Evolutionary conservation across 768 basidiomycete species (phyloP).

Genomic region (Tubosaeta sp.): DNA sequence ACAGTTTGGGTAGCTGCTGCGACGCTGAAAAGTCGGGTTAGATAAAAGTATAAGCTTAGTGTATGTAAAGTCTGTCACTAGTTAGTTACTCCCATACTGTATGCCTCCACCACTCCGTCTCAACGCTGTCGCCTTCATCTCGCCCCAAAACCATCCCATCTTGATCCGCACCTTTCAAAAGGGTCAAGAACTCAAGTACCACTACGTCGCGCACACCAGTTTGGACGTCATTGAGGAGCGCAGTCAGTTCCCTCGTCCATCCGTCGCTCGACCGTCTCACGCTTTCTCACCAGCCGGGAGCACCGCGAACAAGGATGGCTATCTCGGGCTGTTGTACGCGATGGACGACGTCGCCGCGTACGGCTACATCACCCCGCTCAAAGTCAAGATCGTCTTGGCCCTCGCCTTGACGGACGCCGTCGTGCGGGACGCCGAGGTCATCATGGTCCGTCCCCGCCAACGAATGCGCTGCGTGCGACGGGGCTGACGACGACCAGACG

Average conservation of each 20-base stretch:
- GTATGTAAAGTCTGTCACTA: neutral
- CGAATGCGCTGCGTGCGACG: neutral
- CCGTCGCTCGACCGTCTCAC: neutral
- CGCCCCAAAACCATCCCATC: slow-evolving; percentile 74
- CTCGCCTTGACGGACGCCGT: slow-evolving; percentile 78
- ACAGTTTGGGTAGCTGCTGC: slow-evolving; percentile 4
- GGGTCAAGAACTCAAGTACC: slow-evolving; percentile 70
- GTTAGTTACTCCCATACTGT: neutral
- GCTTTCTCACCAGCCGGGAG: slow-evolving; percentile 22
- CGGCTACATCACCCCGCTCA: slow-evolving; percentile 85
- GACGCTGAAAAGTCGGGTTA: slow-evolving; percentile 5
- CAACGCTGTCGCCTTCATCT: slow-evolving; percentile 83
- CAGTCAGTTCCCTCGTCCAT: slow-evolving; percentile 45
- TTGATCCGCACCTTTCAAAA: slow-evolving; percentile 69
- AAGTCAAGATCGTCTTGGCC: slow-evolving; percentile 81
- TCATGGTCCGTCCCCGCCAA: slow-evolving; percentile 47
- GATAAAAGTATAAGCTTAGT: neutral
- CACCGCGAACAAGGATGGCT: slow-evolving; percentile 68
- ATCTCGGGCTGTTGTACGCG: slow-evolving; percentile 81
- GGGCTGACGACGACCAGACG: slow-evolving; percentile 45
- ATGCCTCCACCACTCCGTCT: slow-evolving; percentile 66
- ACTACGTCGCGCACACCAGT: slow-evolving; percentile 88
- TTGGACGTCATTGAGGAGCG: slow-evolving; percentile 91
- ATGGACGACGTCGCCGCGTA: slow-evolving; percentile 93
- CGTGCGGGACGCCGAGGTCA: slow-evolving; percentile 75